Evolutionary conservation across 192 early-diverging fungal genomes (phyloP).

Genomic region (Umbelopsis ramanniana): DNA sequence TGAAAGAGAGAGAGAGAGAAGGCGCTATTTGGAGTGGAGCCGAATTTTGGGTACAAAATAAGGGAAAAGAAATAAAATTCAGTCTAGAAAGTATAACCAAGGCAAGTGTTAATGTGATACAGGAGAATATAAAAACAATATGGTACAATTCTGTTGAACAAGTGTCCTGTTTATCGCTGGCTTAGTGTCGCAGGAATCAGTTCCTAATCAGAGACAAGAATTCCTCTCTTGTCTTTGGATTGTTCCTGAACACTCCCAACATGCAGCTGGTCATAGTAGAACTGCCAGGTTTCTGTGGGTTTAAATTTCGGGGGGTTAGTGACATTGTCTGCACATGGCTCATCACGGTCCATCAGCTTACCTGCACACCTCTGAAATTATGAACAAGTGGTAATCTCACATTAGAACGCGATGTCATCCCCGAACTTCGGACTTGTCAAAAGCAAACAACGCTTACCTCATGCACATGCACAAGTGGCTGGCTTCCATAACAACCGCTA

Average conservation of each 20-base stretch:
- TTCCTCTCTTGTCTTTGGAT: conserved; percentile 94
- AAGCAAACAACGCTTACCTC: conserved; percentile 22
- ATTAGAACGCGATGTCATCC: too few relatives aligned
- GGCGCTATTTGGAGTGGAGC: not conserved
- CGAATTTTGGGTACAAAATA: conserved; percentile 13
- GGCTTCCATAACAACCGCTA: conserved; percentile 97
- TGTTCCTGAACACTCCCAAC: conserved; percentile 91
- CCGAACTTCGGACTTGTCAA: too few relatives aligned
- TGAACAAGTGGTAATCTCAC: too few relatives aligned
- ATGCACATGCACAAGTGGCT: conserved; percentile 61
- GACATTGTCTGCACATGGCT: not conserved
- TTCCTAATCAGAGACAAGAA: conserved; percentile 82
- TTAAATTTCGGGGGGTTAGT: not conserved
- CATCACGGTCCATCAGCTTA: not conserved
- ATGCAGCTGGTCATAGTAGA: conserved; percentile 94
- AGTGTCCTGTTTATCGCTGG: conserved; percentile 3
- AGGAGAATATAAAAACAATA: conserved; percentile 2
- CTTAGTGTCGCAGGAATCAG: conserved; percentile 13
- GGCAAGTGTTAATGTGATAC: not conserved
- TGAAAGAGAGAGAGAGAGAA: not conserved
- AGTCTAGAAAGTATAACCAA: not conserved
- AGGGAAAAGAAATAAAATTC: not conserved
- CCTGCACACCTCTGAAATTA: conserved; percentile 12
- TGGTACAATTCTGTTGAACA: conserved; percentile 25
- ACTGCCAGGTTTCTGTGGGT: conserved; percentile 86